phyloP scores from a whole-genome alignment of 179 eudicot species.

The Corrigiola litoralis region DNA sequence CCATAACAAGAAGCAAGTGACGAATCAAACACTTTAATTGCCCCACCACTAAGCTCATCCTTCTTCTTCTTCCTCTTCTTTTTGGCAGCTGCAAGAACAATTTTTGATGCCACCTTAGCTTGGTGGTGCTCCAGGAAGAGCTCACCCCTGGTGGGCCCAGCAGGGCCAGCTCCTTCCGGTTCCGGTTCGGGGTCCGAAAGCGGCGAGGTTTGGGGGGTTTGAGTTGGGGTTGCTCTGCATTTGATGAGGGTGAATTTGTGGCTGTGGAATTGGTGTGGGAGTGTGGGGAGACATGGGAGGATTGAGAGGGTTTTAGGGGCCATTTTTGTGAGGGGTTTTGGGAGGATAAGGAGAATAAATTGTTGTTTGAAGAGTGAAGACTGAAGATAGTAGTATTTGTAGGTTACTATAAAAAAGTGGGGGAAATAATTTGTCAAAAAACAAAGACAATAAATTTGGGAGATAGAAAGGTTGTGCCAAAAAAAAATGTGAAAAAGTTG shows the following conservation, averaged over 20 bases:
- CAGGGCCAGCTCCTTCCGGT: slow-evolving; percentile 60
- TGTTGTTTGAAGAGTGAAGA: background rate
- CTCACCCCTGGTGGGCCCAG: slow-evolving; percentile 72
- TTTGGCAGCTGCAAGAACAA: slow-evolving; percentile 28
- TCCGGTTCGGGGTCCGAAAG: slow-evolving; percentile 23
- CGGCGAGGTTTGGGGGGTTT: slow-evolving; percentile 10
- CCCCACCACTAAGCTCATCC: slow-evolving; percentile 35
- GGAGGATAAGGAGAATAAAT: slow-evolving; percentile 7
- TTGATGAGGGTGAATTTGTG: slow-evolving; percentile 37
- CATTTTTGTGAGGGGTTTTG: slow-evolving; percentile 35
- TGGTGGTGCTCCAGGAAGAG: slow-evolving; percentile 60
- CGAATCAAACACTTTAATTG: slow-evolving; percentile 18
- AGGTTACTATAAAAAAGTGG: background rate
- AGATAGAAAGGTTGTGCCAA: no score
- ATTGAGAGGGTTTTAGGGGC: slow-evolving; percentile 46
- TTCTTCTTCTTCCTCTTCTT: slow-evolving; percentile 43
- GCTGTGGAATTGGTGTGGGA: slow-evolving; percentile 28
- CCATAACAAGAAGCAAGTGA: slow-evolving; percentile 72
- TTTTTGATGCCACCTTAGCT: slow-evolving; percentile 41
- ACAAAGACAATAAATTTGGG: no score
- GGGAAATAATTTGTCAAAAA: no score
- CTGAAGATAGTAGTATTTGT: background rate
- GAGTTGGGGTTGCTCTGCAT: slow-evolving; percentile 29
- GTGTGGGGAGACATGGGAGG: slow-evolving; percentile 31
- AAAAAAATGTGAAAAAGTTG: no score